Base-by-base conservation (phyloP, 768 basidiomycete species). In the Rhodocollybia butyracea region DNA sequence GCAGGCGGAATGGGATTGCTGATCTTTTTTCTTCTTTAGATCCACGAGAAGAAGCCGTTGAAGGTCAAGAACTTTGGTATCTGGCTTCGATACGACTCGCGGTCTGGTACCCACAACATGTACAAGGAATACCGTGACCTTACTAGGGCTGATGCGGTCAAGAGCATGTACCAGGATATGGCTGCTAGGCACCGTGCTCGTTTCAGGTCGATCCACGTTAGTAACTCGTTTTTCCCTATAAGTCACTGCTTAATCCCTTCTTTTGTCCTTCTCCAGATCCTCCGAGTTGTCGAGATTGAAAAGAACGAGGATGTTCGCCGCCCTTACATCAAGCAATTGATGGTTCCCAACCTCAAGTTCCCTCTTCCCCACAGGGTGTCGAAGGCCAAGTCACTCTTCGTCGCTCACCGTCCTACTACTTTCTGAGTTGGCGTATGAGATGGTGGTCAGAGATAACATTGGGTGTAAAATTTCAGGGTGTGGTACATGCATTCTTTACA, bases 41-140 rank as follows among this genome's bases (percentile, higher is more conserved):
- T 98, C 71, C 85, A 89, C 70, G 96, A 98, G 81, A 95, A 92
- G 84, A 93, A 89, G 75, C 97, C 97, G 22, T 70, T 97, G 74
- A 95, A 95, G 79, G 90, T 98, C 74, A 98, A 99, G 85, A 98
- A 97, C 88, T 98, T 99, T 70, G 97, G 97, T 63, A 91, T 99
- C 78, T 98, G 97, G 97, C 76, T 99, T 71, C 91, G 96, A 65
- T 99, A 99, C 76, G 97, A 99, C 78, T 98, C 96, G 53, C 94
- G 96, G 66, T 97, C 95, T 50, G 97, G 97, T 60, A 99, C 97
- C 43, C 97, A 98, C 88, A 99, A 99, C 86, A 96, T 98, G 94
- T 97, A 97, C 90, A 95, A 95, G 85, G 90, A 92, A 75, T 98
- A 92, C 89, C 92, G 94, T 68, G 96, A 98, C 66, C 88, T 99